Evolutionary conservation across 441 rosid species (phyloP), one percentile per base, ranked within the genome.

Genomic region (Codiaeum variegatum): DNA sequence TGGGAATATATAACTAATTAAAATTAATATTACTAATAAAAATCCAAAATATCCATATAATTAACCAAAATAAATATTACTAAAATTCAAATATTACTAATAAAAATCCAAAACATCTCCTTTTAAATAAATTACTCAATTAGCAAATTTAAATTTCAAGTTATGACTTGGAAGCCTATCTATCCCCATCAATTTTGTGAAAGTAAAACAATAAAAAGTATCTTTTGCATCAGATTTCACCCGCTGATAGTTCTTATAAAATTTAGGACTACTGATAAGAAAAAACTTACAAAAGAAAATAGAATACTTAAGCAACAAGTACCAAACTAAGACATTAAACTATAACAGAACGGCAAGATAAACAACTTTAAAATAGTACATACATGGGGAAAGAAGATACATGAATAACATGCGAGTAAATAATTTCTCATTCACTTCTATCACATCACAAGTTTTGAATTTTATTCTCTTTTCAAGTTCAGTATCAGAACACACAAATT

Each of bases 381-480:
- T n/a, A n/a, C n/a, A n/a, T n/a, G n/a, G n/a, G n/a, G n/a, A n/a
- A n/a, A n/a, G n/a, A n/a, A n/a, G n/a, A n/a, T n/a, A n/a, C n/a
- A n/a, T n/a, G n/a, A n/a, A n/a, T n/a, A n/a, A n/a, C n/a, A n/a
- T n/a, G n/a, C n/a, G n/a, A n/a, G n/a, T n/a, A n/a, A n/a, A n/a
- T 13, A 85, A 23, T 72, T 73, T 78, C 71, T 78, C 79, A 18
- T 70, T 78, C 47, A 81, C 85, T 49, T 78, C 67, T 81, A 83
- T 69, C 52, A 85, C 58, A 74, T 87, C 86, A 12, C 69, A 28
- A 5, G 86, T 81, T 34, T 80, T 75, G 68, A 87, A 84, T 36
- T 79, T 65, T 86, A 88, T 77, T 60, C 87, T 81, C 73, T 71
- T 76, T 6, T 80, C 81, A 7, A 88, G 82, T 62, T 85, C 85